Base-by-base conservation (phyloP, 257 asterid genomes). In the Lantana camara region DNA sequence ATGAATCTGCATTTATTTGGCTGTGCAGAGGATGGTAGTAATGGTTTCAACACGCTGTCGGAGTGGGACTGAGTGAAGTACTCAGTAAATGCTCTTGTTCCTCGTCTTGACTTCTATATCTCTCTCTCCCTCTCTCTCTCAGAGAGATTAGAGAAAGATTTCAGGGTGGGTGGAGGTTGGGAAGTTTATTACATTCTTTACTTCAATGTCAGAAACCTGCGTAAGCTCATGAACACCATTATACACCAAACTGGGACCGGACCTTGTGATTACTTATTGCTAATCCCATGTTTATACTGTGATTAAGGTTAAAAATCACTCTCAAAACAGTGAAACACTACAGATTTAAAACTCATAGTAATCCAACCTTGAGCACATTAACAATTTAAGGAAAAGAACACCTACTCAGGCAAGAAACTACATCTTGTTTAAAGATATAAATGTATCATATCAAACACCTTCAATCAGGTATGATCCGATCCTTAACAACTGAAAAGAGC, bases 1-100 rank as follows among this genome's bases (percentile, higher is more conserved):
- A 75, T 72, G 56, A 21, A 41, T 49, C 55, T 23, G 79, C 90
- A 79, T 83, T 86, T 71, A 87, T 60, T 70, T 56, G 53, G 64
- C 35, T 77, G 59, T 54, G 77, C 60, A 9, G 61, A 52, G 63
- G 66, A 60, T 54, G 67, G 61, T 76, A 59, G 60, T 23, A 55
- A 73, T 9, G 60, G 66, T 24, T 40, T 59, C 9, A 52, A 35
- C 73, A 50, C 69, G 9, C 20, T 44, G 47, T 24, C 8, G 73
- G 19, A 67, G 70, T 42, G 83, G 72, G 72, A 52, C 63, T 30
- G 13, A 14, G 10, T 22, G 51, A 51, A 40, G 7, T 24, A 44
- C 29, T 51, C 53, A 63, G 61, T 66, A 45, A 63, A 66, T 68
- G 75, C 62, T 62, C 60, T 74, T 40, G 23, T 17, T 40, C 27